Percentiles rank a stretch among this genome's conserved stretches.
Conservation (phyloP, 192 early-diverging fungal genomes). For the Backusella australiensis region DNA sequence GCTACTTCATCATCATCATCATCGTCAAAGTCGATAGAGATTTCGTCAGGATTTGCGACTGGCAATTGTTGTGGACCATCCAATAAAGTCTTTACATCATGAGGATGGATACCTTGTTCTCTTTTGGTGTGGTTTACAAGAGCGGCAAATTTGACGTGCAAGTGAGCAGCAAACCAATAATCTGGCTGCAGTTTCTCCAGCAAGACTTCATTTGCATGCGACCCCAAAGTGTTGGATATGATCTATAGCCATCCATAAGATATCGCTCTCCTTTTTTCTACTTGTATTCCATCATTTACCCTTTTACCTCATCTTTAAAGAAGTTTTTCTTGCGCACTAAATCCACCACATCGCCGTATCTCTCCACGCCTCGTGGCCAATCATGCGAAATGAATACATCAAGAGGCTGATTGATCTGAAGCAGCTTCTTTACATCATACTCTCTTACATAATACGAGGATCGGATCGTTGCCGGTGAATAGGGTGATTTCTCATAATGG, state of each 20-base stretch:
- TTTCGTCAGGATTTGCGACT: conserved; percentile 51
- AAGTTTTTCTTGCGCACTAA: conserved; percentile 72
- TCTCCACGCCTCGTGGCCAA: conserved; percentile 89
- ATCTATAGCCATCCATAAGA: conserved; percentile 47
- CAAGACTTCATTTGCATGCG: conserved; percentile 66
- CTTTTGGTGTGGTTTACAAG: conserved; percentile 49
- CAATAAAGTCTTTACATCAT: conserved; percentile 28
- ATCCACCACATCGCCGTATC: conserved; percentile 63
- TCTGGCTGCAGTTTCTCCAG: conserved; percentile 73
- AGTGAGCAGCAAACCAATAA: conserved; percentile 95
- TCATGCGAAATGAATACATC: conserved; percentile 96
- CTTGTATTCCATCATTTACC: conserved; percentile 5
- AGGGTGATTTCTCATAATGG: conserved; percentile 81
- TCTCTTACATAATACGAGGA: conserved; percentile 86
- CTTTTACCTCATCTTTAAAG: conserved; percentile 68
- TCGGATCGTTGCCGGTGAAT: conserved; percentile 55
- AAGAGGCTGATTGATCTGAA: conserved; percentile 69
- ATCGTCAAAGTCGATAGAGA: conserved; percentile 38
- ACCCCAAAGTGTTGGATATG: conserved; percentile 71
- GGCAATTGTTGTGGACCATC: conserved; percentile 11
- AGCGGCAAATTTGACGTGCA: conserved; percentile 91
- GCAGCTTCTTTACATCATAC: conserved; percentile 79
- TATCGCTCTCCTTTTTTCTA: background rate
- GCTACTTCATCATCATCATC: background rate
- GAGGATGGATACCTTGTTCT: conserved; percentile 19